Evolutionary conservation across 176 grass and related monocot species (phyloP).

Genomic region (sorghum (Sorghum bicolor)): Sorghum_bicolor_NCBIv3 NC_012876.2:6609501-6610000

Average conservation of each 20-base stretch:
- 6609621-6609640: slow-evolving; percentile 69
- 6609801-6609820: slow-evolving; percentile 80
- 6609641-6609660: slow-evolving; percentile 61
- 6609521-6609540: slow-evolving; percentile 49
- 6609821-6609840: slow-evolving; percentile 69
- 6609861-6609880: slow-evolving; percentile 58
- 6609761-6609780: slow-evolving; percentile 26
- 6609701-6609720: slow-evolving; percentile 70
- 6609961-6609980: slow-evolving; percentile 75
- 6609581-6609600: slow-evolving; percentile 77
- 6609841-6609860: slow-evolving; percentile 76
- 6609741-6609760: slow-evolving; percentile 26
- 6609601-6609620: slow-evolving; percentile 77
- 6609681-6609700: slow-evolving; percentile 71
- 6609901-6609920: slow-evolving; percentile 76
- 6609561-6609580: slow-evolving; percentile 77
- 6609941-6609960: slow-evolving; percentile 75
- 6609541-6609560: slow-evolving; percentile 93
- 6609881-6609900: slow-evolving; percentile 56
- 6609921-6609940: slow-evolving; percentile 80
- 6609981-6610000: slow-evolving; percentile 50
- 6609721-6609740: slow-evolving; percentile 21
- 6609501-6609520: slow-evolving; percentile 58
- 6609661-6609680: slow-evolving; percentile 72
- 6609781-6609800: slow-evolving; percentile 50